A percentile compares a stretch with the other conserved stretches of the same genome.
Evolutionary conservation across 371 early-diverging fungal genomes (phyloP).

Genomic region (Lichtheimia ramosa): DNA sequence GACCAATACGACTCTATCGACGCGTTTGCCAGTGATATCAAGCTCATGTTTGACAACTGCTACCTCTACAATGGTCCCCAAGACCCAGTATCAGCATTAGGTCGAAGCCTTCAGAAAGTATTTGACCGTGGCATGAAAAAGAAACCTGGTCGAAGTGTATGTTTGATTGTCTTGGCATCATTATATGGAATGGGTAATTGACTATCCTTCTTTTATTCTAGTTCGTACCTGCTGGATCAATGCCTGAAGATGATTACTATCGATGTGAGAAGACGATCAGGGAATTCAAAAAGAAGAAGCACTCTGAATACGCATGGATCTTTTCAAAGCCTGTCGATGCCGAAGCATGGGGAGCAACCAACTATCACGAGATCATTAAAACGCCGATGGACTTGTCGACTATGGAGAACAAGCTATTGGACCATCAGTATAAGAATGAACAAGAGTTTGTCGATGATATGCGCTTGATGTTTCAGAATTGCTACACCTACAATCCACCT

Average conservation of each 20-base stretch:
- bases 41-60: conserved; percentile 57
- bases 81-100: conserved; percentile 73
- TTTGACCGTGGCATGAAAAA: conserved; percentile 52
- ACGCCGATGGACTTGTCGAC: conserved; percentile 97
- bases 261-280: conserved; percentile 57
- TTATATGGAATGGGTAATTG: no score
- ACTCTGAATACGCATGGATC: conserved; percentile 31
- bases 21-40: conserved; percentile 45
- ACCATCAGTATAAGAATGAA: conserved; percentile 37
- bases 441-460: conserved; percentile 62
- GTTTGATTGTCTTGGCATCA: neutral
- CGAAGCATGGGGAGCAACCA: conserved; percentile 81
- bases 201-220: neutral
- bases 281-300: conserved; percentile 35
- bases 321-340: conserved; percentile 92
- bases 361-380: conserved; percentile 87
- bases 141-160: conserved; percentile 17
- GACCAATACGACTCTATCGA: conserved; percentile 44
- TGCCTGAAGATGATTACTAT: conserved; percentile 63
- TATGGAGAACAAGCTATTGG: conserved; percentile 75
- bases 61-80: conserved; percentile 75
- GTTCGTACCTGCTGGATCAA: neutral
- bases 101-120: conserved; percentile 55
- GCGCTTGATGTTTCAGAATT: conserved; percentile 79
- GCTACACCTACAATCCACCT: conserved; percentile 89